Conservation (phyloP, 2,329 filamentous ascomycete genomes). For the Alternaria panax region DNA sequence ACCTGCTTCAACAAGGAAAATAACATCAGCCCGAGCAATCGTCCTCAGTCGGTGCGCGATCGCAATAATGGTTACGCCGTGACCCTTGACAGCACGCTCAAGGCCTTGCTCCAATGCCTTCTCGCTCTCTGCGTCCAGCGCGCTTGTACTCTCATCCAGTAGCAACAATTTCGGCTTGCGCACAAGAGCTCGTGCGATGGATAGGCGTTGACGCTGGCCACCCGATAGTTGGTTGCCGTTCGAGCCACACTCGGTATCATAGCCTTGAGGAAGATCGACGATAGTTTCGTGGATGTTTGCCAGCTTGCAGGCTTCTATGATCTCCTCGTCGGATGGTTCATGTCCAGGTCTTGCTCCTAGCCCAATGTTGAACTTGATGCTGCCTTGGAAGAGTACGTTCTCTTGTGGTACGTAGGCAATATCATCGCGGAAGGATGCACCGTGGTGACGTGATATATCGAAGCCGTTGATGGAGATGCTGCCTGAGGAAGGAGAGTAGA, state of each 20-base stretch:
- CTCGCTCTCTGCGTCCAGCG: constrained; percentile 54
- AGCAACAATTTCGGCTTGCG: constrained; percentile 52
- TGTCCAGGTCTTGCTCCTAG: constrained; percentile 61
- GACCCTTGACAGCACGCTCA: constrained; percentile 46
- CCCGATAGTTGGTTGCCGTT: constrained; percentile 53
- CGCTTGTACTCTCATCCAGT: constrained; percentile 54
- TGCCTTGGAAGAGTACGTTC: constrained; percentile 58
- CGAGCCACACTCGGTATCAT: constrained; percentile 63
- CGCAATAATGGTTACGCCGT: constrained; percentile 53
- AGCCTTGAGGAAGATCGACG: constrained; percentile 67
- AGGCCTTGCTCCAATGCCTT: constrained; percentile 51
- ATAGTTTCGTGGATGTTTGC: constrained; percentile 77
- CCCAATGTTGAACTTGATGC: constrained; percentile 56
- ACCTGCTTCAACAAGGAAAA: constrained; percentile 59
- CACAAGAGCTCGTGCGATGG: constrained; percentile 54
- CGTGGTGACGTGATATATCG: constrained; percentile 53
- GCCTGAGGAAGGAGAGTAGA: constrained; percentile 62
- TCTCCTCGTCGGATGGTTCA: constrained; percentile 65
- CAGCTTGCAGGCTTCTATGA: constrained; percentile 70
- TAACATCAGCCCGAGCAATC: constrained; percentile 53
- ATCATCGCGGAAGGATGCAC: constrained; percentile 52
- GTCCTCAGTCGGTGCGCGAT: constrained; percentile 56
- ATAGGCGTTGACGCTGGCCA: constrained; percentile 53
- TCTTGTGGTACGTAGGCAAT: constrained; percentile 59
- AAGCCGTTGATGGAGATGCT: constrained; percentile 61